A percentile compares a stretch with the other conserved stretches of the same genome.
These are phyloP conservation scores for Fusarium citri DNA, from an alignment of 2,329 filamentous ascomycete genomes.

Conservation along the genomic window DNA sequence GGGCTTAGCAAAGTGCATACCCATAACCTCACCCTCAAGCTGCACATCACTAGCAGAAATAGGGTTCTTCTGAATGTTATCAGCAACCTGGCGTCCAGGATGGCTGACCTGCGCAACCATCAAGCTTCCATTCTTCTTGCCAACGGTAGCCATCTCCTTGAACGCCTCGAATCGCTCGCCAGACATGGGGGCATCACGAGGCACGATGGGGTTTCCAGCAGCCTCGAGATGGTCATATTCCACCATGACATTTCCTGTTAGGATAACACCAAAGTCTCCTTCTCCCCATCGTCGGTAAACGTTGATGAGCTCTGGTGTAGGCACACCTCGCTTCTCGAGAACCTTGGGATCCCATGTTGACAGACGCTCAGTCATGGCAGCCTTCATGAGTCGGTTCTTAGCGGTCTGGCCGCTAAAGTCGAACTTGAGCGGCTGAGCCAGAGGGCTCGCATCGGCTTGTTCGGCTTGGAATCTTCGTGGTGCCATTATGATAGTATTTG, in stretches of 20 bases:
- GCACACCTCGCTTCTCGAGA: constrained; percentile 60
- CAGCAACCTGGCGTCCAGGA: constrained; percentile 57
- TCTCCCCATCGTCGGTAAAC: constrained; percentile 71
- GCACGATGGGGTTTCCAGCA: constrained; percentile 69
- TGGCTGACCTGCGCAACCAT: constrained; percentile 69
- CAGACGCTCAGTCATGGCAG: constrained; percentile 73
- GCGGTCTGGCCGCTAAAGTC: constrained; percentile 66
- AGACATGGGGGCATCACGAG: constrained; percentile 59
- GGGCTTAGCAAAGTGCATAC: constrained; percentile 58
- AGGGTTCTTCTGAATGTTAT: constrained; percentile 48
- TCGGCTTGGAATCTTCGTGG: constrained; percentile 17
- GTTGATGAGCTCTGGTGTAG: constrained; percentile 57
- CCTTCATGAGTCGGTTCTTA: constrained; percentile 75
- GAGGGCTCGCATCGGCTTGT: constrained; percentile 21
- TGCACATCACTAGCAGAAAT: constrained; percentile 57
- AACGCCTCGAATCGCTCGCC: constrained; percentile 72
- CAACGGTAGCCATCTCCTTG: constrained; percentile 63
- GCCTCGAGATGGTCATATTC: constrained; percentile 69
- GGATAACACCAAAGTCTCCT: constrained; percentile 65
- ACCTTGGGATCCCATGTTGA: constrained; percentile 69
- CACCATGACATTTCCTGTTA: constrained; percentile 74
- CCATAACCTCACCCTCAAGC: constrained; percentile 43
- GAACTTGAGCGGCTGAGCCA: constrained; percentile 61
- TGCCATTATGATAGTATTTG: constrained; percentile 2
- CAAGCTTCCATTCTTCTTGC: constrained; percentile 69